A percentile compares a stretch with the other conserved stretches of the same genome.
These are phyloP conservation scores for Bipolaris cookei DNA, from an alignment of 2,329 filamentous ascomycete species.

Conservation along the genomic window DNA sequence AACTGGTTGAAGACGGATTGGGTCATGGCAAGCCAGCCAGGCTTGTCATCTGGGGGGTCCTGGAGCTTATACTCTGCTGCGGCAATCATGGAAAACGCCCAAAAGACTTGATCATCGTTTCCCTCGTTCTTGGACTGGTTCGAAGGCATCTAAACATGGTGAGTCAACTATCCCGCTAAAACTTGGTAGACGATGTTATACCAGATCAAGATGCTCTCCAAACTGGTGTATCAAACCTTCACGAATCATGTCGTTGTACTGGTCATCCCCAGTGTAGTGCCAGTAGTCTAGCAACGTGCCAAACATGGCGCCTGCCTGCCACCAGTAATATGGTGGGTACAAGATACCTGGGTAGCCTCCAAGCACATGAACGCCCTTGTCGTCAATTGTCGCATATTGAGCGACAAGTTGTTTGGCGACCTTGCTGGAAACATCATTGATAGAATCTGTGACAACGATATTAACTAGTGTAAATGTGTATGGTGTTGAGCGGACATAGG, in stretches of 20 bases:
- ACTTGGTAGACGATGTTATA: conserved; percentile 11
- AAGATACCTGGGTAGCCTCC: conserved; percentile 53
- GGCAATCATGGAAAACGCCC: conserved; percentile 63
- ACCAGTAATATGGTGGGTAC: conserved; percentile 65
- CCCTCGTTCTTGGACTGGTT: conserved; percentile 53
- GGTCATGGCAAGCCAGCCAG: conserved; percentile 54
- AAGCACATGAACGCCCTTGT: conserved; percentile 50
- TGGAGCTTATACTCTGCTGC: conserved; percentile 61
- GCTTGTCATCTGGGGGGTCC: conserved; percentile 48
- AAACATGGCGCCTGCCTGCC: conserved; percentile 77
- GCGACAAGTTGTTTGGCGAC: conserved; percentile 58
- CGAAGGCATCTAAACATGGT: conserved; percentile 34
- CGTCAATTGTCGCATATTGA: conserved; percentile 59
- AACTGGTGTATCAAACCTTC: conserved; percentile 52
- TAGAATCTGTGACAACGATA: conserved; percentile 46
- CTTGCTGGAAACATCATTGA: conserved; percentile 55
- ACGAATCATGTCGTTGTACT: conserved; percentile 71
- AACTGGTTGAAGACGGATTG: conserved; percentile 51
- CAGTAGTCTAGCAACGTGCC: conserved; percentile 79
- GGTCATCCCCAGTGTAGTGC: conserved; percentile 77
- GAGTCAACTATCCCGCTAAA: too few species aligned
- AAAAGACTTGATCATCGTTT: conserved; percentile 66
- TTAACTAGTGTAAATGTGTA: conserved; percentile 5
- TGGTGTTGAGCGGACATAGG: not conserved
- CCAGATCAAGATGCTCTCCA: conserved; percentile 38